A percentile compares a stretch with the other conserved stretches of the same genome.
These are phyloP conservation scores for Solanum hybrid DNA, from an alignment of 305 asterid genomes.

Conservation along the genomic window DNA sequence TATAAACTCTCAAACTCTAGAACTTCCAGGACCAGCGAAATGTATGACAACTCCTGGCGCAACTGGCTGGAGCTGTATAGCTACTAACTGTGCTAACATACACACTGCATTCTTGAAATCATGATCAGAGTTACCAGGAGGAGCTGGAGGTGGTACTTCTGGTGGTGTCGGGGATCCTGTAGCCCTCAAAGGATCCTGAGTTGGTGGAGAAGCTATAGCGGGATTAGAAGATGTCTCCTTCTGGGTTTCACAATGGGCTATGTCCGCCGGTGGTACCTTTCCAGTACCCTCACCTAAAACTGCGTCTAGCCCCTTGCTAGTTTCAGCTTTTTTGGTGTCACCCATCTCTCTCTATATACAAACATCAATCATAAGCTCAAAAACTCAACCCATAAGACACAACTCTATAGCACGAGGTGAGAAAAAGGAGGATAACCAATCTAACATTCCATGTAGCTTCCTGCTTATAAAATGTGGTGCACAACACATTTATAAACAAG, in stretches of 20 bases:
- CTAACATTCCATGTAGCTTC: background rate
- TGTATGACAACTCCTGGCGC: background rate
- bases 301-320: background rate
- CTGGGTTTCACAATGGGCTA: background rate
- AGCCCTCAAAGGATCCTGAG: background rate
- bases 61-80: background rate
- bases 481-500: background rate
- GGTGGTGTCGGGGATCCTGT: background rate
- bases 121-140: background rate
- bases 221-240: background rate
- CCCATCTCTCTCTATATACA: background rate
- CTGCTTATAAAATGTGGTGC: background rate
- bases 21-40: background rate
- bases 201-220: background rate
- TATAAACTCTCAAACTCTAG: background rate
- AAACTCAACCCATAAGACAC: background rate
- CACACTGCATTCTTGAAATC: background rate
- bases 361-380: background rate
- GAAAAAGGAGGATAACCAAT: background rate
- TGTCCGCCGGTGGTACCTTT: background rate
- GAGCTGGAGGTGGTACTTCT: background rate
- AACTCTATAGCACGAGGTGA: background rate
- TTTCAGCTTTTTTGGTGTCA: background rate
- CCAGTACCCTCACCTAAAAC: background rate
- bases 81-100: background rate